Conservation (phyloP, 768 basidiomycete genomes). For the Pholiota conissans region DNA sequence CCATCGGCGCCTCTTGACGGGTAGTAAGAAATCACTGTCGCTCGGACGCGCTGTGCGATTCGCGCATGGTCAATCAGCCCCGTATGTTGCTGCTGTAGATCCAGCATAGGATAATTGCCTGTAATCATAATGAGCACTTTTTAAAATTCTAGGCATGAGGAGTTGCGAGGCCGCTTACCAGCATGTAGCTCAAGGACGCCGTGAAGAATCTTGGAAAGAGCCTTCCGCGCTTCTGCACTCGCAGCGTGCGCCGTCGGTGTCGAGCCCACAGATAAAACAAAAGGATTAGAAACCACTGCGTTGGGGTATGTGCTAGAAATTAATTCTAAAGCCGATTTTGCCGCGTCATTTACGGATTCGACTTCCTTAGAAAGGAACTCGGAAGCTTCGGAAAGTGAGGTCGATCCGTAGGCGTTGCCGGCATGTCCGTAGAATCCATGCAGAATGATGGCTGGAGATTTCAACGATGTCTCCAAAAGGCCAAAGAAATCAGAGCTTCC, state of each 20-base stretch:
- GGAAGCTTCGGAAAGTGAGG: conserved; percentile 62
- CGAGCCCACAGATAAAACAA: conserved; percentile 81
- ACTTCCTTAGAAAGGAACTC: conserved; percentile 71
- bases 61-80: conserved; percentile 52
- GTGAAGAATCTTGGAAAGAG: conserved; percentile 47
- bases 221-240: conserved; percentile 45
- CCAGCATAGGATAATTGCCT: conserved; percentile 81
- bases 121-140: too few relatives aligned
- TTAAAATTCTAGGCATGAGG: background rate
- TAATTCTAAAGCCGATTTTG: conserved; percentile 51
- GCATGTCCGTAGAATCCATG: conserved; percentile 86
- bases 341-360: conserved; percentile 65
- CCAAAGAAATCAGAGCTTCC: conserved; percentile 52
- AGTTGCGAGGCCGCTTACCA: conserved; percentile 35
- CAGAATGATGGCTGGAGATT: conserved; percentile 58
- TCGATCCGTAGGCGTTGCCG: conserved; percentile 76
- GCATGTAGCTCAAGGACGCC: conserved; percentile 78
- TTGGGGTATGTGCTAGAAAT: conserved; percentile 36
- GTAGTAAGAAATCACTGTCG: conserved; percentile 81
- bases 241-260: conserved; percentile 87
- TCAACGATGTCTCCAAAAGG: conserved; percentile 53
- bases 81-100: conserved; percentile 83
- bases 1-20: conserved; percentile 62
- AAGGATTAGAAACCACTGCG: conserved; percentile 42
- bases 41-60: conserved; percentile 68